Evolutionary conservation across 345 rosid species (phyloP), one percentile per base, ranked within the genome.

Genomic region (Salix dunnii): DNA sequence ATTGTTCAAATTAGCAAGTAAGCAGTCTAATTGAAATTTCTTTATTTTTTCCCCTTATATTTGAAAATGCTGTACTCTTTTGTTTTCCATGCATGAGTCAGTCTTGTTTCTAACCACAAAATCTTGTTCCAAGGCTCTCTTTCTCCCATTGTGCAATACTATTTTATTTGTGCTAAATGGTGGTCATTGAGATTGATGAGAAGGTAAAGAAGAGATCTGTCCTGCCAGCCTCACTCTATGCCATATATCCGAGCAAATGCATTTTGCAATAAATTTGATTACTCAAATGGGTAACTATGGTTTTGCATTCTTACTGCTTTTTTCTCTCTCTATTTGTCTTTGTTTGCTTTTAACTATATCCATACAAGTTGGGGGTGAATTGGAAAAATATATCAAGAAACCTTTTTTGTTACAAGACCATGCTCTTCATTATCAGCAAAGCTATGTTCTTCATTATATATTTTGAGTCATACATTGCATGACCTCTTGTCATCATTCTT

Each of bases 1-100:
- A 88, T 91, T 81, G 90, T 92, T 76, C 94, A 88, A 81, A 91
- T 96, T 78, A 96, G 99, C 98, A 93, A 91, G 99, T 93, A 90
- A 90, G 99, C 70, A 43, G 74, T 62, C 27, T 25, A 25, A 68
- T 66, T 66, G 68, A 31, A 70, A 36, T 55, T 30, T 49, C 17
- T 11, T 64, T 33, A 27, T 18, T 62, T 48, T 63, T 74, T 5
- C 1, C 8, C 68, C 31, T 74, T 43, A 20, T 65, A 9, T 1
- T 49, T 18, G 20, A n/a, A 30, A 51, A 25, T 43, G 43, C 4
- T 25, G 43, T 55, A 14, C 62, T 23, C 30, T 60, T n/a, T 14
- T 35, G 7, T 23, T 63, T 28, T n/a, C 25, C 35, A 16, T 66
- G 35, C 38, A 5, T 33, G 69, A 27, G 23, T 16, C 40, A 33